A percentile compares a stretch with the other conserved stretches of the same genome.
These are phyloP conservation scores for Cyberlindnera maritima DNA, from an alignment of 805 yeast genomes.

Conservation along the genomic window DNA sequence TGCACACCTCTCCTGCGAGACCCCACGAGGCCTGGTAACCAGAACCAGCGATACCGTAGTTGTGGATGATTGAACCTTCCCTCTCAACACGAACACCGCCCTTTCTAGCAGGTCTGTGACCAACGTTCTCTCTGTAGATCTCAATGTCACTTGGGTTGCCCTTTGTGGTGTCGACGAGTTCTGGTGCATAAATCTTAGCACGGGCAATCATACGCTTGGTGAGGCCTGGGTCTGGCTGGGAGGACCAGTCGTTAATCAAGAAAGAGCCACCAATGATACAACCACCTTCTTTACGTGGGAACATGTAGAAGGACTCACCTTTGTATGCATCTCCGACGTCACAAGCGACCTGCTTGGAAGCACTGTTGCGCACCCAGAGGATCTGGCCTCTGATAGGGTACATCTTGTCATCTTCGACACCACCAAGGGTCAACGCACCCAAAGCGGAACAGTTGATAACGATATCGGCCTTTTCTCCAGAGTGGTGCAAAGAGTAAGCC, in stretches of 20 bases:
- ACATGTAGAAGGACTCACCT: slow-evolving; percentile 51
- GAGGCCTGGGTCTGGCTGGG: slow-evolving; percentile 40
- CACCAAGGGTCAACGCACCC: slow-evolving; percentile 41
- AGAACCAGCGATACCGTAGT: slow-evolving; percentile 73
- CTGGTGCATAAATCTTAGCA: slow-evolving; percentile 28
- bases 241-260: slow-evolving; percentile 30
- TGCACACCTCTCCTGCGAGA: slow-evolving; percentile 46
- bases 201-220: slow-evolving; percentile 41
- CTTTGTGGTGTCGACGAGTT: slow-evolving; percentile 26
- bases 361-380: slow-evolving; percentile 34
- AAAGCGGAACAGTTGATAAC: slow-evolving; percentile 62
- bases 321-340: slow-evolving; percentile 31
- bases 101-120: slow-evolving; percentile 62
- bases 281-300: slow-evolving; percentile 78
- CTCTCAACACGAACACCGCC: slow-evolving; percentile 57
- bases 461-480: slow-evolving; percentile 41
- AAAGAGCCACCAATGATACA: slow-evolving; percentile 59
- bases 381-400: slow-evolving; percentile 63
- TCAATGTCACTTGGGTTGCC: slow-evolving; percentile 39
- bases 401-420: slow-evolving; percentile 43
- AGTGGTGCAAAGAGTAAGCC: slow-evolving; percentile 41
- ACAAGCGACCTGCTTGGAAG: slow-evolving; percentile 30
- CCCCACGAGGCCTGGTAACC: slow-evolving; percentile 78
- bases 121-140: slow-evolving; percentile 52
- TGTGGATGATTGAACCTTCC: slow-evolving; percentile 48